These are phyloP conservation scores for Saturnispora gosingensis DNA, from an alignment of 805 yeast species.

Conservation along the genomic window DNA sequence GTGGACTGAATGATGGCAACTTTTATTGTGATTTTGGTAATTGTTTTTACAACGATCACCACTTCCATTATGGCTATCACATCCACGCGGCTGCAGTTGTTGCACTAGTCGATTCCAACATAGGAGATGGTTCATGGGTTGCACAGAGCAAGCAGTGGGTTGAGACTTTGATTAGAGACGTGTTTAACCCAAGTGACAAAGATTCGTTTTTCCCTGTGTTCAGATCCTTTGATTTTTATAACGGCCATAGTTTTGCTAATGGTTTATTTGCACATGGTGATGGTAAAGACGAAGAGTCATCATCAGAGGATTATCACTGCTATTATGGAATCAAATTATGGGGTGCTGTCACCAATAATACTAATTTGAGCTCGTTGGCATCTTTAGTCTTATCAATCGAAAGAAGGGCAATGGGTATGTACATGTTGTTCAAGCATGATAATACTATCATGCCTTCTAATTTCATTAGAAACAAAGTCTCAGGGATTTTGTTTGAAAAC, in stretches of 20 bases:
- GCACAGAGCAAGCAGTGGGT: constrained; percentile 43
- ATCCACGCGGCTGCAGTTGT: constrained; percentile 76
- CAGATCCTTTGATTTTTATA: constrained; percentile 61
- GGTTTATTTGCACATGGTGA: constrained; percentile 56
- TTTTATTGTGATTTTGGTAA: constrained; percentile 52
- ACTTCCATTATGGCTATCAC: constrained; percentile 79
- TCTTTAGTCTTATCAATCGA: constrained; percentile 50
- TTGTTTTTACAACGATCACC: constrained; percentile 77
- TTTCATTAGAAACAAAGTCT: constrained; percentile 48
- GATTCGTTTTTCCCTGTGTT: constrained; percentile 55
- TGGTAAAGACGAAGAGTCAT: constrained; percentile 64
- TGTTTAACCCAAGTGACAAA: constrained; percentile 47
- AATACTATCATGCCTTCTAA: constrained; percentile 43
- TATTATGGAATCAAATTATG: constrained; percentile 62
- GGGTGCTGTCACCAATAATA: constrained; percentile 51
- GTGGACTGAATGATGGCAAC: constrained; percentile 34
- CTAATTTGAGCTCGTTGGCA: constrained; percentile 43
- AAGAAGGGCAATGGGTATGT: constrained; percentile 44
- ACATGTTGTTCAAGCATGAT: constrained; percentile 41
- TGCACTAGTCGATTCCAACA: constrained; percentile 49
- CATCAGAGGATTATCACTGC: constrained; percentile 64
- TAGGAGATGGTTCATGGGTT: constrained; percentile 45
- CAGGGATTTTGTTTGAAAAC: constrained; percentile 65
- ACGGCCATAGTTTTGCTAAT: constrained; percentile 70
- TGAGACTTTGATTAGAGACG: constrained; percentile 54